Evolutionary conservation across 108 stramenopile genomes (phyloP), one percentile per base, ranked within the genome.

Genomic region (Stephanodiscus minutulus): DNA sequence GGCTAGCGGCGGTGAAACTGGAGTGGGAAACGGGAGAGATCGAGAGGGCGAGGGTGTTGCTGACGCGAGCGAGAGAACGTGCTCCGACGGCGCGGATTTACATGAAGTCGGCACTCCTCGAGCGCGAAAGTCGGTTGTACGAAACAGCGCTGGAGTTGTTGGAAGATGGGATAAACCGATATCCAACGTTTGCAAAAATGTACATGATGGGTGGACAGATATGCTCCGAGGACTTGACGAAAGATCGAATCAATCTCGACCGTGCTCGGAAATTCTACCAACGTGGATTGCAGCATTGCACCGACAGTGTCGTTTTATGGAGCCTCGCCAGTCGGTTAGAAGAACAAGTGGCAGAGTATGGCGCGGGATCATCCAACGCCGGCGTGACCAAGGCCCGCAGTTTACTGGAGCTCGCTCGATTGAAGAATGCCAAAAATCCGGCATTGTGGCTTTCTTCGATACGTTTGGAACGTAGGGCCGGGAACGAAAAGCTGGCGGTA

Each of bases 131-230:
- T 28, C 46, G 67, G 24, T 55, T 85, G 9, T 79, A 50, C 28
- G 76, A 81, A 10, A 84, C 65, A 0, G 86, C 89, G 0, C 70
- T 94, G 56, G 60, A 71, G 12, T 65, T 96, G 15, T 81, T 97
- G 53, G 91, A 96, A 33, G 89, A 95, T 47, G 99, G 91, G 7
- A 56, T 96, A 0, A 25, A 66, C 33, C 73, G 84, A 43, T 98
- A 88, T 72, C 84, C 91, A 3, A 75, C 86, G 11, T 92, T 86
- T 71, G 64, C 83, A 7, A 96, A 98, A 76, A 64, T 94, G 44
- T 98, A 97, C 80, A 93, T 98, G 88, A 98, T 99, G 96, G 96
- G 93, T 11, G 97, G 95, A 8, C 97, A 98, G 72, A 90, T 94
- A 13, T 95, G 87, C 58, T 86, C 91, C 7, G 84, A 96, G 21